Evolutionary conservation across 148 eudicot species (phyloP).

Genomic region (Rhododendron ovatum): DNA sequence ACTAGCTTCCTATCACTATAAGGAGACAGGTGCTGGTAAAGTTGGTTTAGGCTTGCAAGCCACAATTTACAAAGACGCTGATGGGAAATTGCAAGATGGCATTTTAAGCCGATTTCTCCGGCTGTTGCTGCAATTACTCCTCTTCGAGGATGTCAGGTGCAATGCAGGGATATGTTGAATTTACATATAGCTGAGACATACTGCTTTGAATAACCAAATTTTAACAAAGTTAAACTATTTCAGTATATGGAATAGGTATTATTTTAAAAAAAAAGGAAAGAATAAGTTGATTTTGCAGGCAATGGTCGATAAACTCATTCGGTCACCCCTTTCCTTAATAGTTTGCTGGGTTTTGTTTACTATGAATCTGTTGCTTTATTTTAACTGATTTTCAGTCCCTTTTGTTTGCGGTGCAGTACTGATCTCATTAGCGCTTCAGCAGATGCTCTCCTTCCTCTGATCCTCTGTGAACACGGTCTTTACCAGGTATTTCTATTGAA

Average conservation of each 20-base stretch:
- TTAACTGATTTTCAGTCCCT: background rate
- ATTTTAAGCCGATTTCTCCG: slow-evolving; percentile 72
- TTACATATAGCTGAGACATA: background rate
- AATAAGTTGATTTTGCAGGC: background rate
- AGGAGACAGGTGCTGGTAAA: slow-evolving; percentile 62
- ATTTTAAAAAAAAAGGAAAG: background rate
- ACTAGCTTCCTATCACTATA: slow-evolving; percentile 85
- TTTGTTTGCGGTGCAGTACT: slow-evolving; percentile 39
- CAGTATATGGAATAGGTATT: background rate
- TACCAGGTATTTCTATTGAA: slow-evolving; percentile 57
- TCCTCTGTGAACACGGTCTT: slow-evolving; percentile 80
- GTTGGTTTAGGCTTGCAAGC: slow-evolving; percentile 79
- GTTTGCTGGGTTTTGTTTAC: background rate
- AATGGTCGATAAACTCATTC: background rate
- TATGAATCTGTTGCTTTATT: background rate
- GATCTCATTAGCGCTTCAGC: slow-evolving; percentile 92
- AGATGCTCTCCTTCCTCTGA: slow-evolving; percentile 88
- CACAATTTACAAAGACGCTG: slow-evolving; percentile 46
- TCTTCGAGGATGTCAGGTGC: slow-evolving; percentile 94
- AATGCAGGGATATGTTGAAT: background rate
- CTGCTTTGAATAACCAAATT: background rate
- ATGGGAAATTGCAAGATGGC: slow-evolving; percentile 75
- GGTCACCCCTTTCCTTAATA: background rate
- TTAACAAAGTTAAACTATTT: background rate
- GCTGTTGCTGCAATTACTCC: slow-evolving; percentile 70